Percentiles rank a stretch among this genome's conserved stretches.
Conservation (phyloP, 2,329 filamentous ascomycete species). For the Nigrograna mackinnonii region DNA sequence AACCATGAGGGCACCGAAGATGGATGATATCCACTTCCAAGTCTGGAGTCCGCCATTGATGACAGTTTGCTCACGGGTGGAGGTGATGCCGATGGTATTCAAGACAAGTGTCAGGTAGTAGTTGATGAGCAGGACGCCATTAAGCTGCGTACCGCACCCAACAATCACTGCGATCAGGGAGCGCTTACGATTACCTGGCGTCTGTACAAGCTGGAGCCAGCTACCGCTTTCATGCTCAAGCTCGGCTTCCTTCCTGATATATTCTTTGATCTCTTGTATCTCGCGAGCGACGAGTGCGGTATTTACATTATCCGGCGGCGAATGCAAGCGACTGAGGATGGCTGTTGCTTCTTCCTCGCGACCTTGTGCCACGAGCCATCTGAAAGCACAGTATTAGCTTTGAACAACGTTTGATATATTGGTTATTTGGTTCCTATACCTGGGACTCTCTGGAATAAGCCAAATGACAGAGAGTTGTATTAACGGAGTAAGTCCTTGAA, state of each 20-base stretch:
- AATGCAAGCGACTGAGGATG: no score
- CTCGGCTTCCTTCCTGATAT: background rate
- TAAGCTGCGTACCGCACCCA: conserved; percentile 36
- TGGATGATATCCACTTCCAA: conserved; percentile 40
- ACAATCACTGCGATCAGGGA: conserved; percentile 40
- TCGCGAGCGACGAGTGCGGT: no score
- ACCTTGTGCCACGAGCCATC: conserved; percentile 1
- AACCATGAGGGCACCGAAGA: conserved; percentile 42
- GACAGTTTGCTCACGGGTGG: conserved; percentile 32
- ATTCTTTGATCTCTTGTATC: no score
- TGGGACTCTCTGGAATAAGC: background rate
- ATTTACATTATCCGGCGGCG: no score
- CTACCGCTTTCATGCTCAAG: background rate
- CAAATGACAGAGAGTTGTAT: background rate
- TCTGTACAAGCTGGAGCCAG: conserved; percentile 1
- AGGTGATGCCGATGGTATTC: conserved; percentile 40
- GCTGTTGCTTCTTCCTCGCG: background rate
- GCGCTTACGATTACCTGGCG: conserved; percentile 11
- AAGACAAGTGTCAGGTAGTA: conserved; percentile 42
- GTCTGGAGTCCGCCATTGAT: conserved; percentile 45
- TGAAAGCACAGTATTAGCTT: no score
- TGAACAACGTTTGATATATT: no score
- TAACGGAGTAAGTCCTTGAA: background rate
- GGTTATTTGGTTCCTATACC: no score
- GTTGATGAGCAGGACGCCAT: conserved; percentile 40